Conservation (phyloP, 768 basidiomycete genomes). For the Arthromyces matolae region DNA sequence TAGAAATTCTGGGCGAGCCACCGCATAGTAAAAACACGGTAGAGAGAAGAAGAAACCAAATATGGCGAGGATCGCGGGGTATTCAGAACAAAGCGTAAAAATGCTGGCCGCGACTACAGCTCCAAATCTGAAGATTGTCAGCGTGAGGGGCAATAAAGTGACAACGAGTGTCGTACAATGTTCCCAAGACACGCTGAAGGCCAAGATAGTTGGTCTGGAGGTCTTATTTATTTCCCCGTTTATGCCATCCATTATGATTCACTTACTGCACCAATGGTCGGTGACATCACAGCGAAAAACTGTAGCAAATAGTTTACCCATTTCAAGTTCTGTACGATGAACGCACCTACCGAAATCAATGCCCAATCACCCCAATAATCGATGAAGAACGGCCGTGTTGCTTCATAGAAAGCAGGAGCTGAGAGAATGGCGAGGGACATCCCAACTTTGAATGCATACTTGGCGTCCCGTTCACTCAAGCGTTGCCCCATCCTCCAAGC, state of each 20-base stretch:
- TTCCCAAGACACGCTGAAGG: conserved; percentile 80
- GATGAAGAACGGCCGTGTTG: conserved; percentile 73
- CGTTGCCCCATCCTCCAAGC: conserved; percentile 70
- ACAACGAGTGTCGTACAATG: conserved; percentile 53
- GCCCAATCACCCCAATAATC: conserved; percentile 94
- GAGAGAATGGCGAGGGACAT: conserved; percentile 81
- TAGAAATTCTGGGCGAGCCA: conserved; percentile 72
- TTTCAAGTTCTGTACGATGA: not conserved
- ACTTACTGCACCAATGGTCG: conserved; percentile 79
- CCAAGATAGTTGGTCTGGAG: conserved; percentile 81
- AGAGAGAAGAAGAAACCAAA: conserved; percentile 89
- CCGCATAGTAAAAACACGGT: conserved; percentile 91
- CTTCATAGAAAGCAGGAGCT: conserved; percentile 82
- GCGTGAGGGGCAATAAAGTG: conserved; percentile 9
- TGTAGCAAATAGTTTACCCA: conserved; percentile 21
- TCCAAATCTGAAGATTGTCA: conserved; percentile 52
- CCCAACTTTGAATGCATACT: conserved; percentile 86
- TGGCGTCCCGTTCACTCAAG: conserved; percentile 69
- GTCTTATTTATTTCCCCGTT: conserved; percentile 7
- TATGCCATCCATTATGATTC: not conserved
- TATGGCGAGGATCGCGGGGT: conserved; percentile 67
- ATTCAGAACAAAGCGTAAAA: conserved; percentile 73
- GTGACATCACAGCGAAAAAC: conserved; percentile 91
- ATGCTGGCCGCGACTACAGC: conserved; percentile 70
- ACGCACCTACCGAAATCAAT: conserved; percentile 73